Base-by-base conservation (phyloP, 768 basidiomycete species). In the Hortiboletus flavorubellus region DNA sequence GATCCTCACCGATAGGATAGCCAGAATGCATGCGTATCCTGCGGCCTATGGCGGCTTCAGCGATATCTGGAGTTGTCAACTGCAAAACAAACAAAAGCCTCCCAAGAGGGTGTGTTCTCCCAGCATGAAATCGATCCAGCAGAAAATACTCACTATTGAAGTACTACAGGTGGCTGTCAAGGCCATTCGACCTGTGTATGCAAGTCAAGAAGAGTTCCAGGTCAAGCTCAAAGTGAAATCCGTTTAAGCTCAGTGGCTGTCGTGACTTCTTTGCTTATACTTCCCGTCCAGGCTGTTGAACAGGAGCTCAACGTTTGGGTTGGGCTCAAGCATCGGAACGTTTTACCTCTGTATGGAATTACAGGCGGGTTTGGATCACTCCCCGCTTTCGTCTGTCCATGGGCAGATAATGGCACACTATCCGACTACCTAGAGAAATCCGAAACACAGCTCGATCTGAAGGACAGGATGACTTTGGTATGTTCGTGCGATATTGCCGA, bases 311-410 rank as follows among this genome's bases (percentile, higher is more conserved):
- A 47, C 0, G 61, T 75, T 35, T 74, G 73, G 73, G 51, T 23
- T 30, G 34, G 39, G n/a, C 62, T 74, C 30, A 3, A 41, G 0
- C 72, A 74, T 43, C 60, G 1, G 16, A 75, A 74, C 15, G 29
- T 74, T 23, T 26, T 74, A 15, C 64, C 72, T 38, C 56, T 75
- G 2, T 64, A 58, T 35, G 73, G 73, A 18, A 46, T 62, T 8
- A 48, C 64, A 3, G 12, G 7, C 6, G 65, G 58, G 40, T 75
- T 71, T 37, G 68, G 68, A 26, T 65, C 49, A 29, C 52, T 71
- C 10, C 42, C 49, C 34, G 68, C 74, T 5, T 68, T 74, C 48
- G 64, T 74, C 21, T 74, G 59, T 12, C 73, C 72, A 0, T 73
- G 73, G 72, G 60, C 65, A 23, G 64, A 63, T 0, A 59, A 73